A percentile compares a stretch with the other conserved stretches of the same genome.
Evolutionary conservation across 495 filamentous ascomycete species (phyloP).

Genomic region (Neurospora africana): DNA sequence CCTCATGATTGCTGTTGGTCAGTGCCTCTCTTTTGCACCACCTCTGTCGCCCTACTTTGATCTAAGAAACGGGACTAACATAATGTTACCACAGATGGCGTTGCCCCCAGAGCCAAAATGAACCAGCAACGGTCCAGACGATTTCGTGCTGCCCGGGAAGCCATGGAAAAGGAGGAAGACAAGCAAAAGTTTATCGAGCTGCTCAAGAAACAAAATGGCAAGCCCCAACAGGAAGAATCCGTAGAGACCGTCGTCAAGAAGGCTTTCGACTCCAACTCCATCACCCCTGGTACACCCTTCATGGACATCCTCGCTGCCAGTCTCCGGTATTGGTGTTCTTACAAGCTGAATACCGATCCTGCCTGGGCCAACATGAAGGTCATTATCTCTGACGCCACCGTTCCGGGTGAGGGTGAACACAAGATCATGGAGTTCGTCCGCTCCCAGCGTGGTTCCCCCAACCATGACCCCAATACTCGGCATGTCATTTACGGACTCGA

Average conservation of each 20-base stretch:
- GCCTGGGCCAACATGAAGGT: conserved; percentile 96
- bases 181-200: conserved; percentile 77
- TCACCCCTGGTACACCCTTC: conserved; percentile 96
- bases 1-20: conserved; percentile 95
- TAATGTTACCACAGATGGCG: conserved; percentile 54
- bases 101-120: conserved; percentile 92
- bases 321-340: conserved; percentile 88
- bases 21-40: conserved; percentile 23
- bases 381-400: conserved; percentile 95
- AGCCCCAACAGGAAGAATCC: conserved; percentile 47
- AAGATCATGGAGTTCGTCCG: conserved; percentile 99
- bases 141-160: conserved; percentile 89
- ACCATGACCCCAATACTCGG: conserved; percentile 91
- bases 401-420: conserved; percentile 96
- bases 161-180: conserved; percentile 85
- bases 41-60: neutral
- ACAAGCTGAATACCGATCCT: conserved; percentile 94
- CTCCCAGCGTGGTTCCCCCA: conserved; percentile 78
- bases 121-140: conserved; percentile 90
- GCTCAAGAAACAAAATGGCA: conserved; percentile 61
- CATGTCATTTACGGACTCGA: conserved; percentile 95
- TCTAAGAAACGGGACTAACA: conserved; percentile 22
- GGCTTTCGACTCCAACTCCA: conserved; percentile 96
- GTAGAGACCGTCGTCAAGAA: conserved; percentile 65
- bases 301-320: conserved; percentile 94